Evolutionary conservation across 2,329 filamentous ascomycete genomes (phyloP).

Genomic region (Pochonia chlamydosporia): DNA sequence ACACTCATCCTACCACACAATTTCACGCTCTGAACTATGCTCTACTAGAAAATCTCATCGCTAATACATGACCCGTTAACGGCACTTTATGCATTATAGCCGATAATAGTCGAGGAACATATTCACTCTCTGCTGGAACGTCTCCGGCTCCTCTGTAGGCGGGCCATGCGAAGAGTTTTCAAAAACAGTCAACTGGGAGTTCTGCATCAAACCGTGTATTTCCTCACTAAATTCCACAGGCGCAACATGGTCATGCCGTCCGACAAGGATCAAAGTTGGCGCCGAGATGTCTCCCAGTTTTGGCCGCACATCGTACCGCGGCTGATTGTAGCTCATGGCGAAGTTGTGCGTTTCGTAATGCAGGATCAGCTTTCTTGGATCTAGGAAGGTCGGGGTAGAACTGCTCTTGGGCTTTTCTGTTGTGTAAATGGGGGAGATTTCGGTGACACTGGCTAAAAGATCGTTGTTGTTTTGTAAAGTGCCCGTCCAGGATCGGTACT

Average conservation of each 20-base stretch:
- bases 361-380: constrained; percentile 2
- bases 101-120: constrained; percentile 6
- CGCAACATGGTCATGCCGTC: constrained; percentile 16
- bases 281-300: constrained; percentile 12
- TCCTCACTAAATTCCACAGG: constrained; percentile 15
- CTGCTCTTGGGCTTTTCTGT: constrained; percentile 1
- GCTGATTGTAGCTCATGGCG: constrained; percentile 15
- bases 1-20: too few species aligned
- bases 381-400: background rate
- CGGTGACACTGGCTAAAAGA: constrained; percentile 10
- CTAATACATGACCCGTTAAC: background rate
- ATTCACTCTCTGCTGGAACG: constrained; percentile 10
- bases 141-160: constrained; percentile 14
- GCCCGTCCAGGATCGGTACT: constrained; percentile 16
- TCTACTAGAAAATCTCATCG: background rate
- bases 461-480: constrained; percentile 13
- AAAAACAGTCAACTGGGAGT: constrained; percentile 15
- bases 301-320: constrained; percentile 16
- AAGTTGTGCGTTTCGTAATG: constrained; percentile 18
- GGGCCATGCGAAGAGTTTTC: constrained; percentile 17
- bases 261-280: constrained; percentile 15
- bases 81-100: background rate
- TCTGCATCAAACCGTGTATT: constrained; percentile 11
- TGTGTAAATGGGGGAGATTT: constrained; percentile 15
- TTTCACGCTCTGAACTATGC: background rate